Conservation (phyloP, 2,329 filamentous ascomycete genomes). For the Fusarium tjaetaba region DNA sequence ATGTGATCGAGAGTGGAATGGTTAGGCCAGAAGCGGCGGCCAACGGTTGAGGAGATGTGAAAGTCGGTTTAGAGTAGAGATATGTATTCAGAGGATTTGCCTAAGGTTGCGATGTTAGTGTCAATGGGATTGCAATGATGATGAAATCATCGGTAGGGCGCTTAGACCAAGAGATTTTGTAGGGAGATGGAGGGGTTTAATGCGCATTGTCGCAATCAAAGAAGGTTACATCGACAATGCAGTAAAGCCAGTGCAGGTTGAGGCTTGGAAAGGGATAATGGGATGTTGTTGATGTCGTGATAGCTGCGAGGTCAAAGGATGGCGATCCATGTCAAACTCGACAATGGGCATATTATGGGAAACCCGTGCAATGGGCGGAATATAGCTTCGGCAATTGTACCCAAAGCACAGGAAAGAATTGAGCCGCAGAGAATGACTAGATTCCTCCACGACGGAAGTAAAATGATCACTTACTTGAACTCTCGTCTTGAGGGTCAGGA, state of each 20-base stretch:
- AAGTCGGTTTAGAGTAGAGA: constrained; percentile 87
- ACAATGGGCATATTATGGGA: not conserved
- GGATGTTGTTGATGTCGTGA: constrained; percentile 4
- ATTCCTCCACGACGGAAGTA: not conserved
- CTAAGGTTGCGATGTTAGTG: constrained; percentile 63
- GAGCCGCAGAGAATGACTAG: not conserved
- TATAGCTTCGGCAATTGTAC: not conserved
- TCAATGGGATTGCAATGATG: constrained; percentile 30
- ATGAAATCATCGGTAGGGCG: constrained; percentile 29
- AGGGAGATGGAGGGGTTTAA: constrained; percentile 10
- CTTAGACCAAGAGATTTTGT: constrained; percentile 12
- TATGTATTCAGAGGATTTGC: constrained; percentile 98
- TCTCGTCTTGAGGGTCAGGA: constrained; percentile 91
- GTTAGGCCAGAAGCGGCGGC: constrained; percentile 92
- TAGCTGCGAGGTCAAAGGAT: constrained; percentile 4
- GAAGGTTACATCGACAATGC: constrained; percentile 16
- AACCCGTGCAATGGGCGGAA: not conserved
- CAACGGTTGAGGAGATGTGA: constrained; percentile 91
- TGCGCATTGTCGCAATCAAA: constrained; percentile 28
- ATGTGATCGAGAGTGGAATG: constrained; percentile 95
- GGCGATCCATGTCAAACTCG: constrained; percentile 2
- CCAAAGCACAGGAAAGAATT: constrained; percentile 1
- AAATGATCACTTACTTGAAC: constrained; percentile 75
- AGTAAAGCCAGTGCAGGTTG: not conserved
- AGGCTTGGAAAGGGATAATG: constrained; percentile 1